phyloP scores from a whole-genome alignment of 371 early-diverging fungal genomes.

The Mucor velutinosus region DNA sequence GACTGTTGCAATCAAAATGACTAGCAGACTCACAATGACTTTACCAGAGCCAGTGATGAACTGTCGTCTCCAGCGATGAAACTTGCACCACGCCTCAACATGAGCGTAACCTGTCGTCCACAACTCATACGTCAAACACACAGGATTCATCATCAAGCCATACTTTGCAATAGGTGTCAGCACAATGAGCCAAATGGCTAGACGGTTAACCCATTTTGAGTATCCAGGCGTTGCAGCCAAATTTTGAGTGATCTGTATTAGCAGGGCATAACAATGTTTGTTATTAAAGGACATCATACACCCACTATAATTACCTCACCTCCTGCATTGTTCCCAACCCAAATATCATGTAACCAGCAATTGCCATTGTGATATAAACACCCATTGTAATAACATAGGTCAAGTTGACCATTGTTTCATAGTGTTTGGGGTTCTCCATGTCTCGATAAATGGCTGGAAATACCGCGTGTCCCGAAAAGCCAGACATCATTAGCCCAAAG shows the following conservation, averaged over 20 bases:
- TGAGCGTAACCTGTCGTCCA: conserved; percentile 19
- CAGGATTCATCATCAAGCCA: conserved; percentile 57
- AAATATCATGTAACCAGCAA: conserved; percentile 76
- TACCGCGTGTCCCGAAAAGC: conserved; percentile 52
- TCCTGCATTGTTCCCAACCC: conserved; percentile 62
- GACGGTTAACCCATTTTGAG: conserved; percentile 41
- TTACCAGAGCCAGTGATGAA: conserved; percentile 13
- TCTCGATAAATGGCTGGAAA: conserved; percentile 54
- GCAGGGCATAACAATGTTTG: neutral
- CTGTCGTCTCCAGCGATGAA: neutral
- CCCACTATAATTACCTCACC: conserved; percentile 39
- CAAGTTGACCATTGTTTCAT: conserved; percentile 41
- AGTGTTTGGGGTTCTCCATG: conserved; percentile 49
- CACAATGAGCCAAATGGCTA: conserved; percentile 59
- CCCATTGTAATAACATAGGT: conserved; percentile 34
- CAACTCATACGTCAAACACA: conserved; percentile 52
- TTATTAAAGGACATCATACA: neutral
- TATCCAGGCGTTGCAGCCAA: conserved; percentile 52
- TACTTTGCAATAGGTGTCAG: conserved; percentile 70
- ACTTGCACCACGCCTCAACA: conserved; percentile 21
- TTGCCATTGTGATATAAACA: conserved; percentile 36
- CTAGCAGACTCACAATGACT: conserved; percentile 18
- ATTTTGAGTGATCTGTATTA: conserved; percentile 61
- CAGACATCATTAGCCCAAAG: conserved; percentile 51
- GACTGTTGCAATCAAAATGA: conserved; percentile 47